A percentile compares a stretch with the other conserved stretches of the same genome.
Conservation (phyloP, 805 yeast species). For the Kregervanrija fluxuum region DNA sequence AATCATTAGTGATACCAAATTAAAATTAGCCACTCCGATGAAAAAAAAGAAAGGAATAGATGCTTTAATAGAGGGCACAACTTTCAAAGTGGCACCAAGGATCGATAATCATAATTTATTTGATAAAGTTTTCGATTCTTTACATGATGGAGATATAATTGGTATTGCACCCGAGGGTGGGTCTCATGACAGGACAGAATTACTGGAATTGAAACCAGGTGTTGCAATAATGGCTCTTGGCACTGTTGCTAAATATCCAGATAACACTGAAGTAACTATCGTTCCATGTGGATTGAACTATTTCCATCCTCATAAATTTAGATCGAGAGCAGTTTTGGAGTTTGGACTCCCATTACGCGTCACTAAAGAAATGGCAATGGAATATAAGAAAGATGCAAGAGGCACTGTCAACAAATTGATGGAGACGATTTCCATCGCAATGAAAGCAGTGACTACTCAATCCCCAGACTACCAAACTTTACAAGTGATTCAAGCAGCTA, state of each 20-base stretch:
- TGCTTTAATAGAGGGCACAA: constrained; percentile 43
- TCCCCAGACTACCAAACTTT: constrained; percentile 84
- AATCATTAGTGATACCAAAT: constrained; percentile 62
- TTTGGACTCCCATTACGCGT: constrained; percentile 83
- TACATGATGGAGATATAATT: constrained; percentile 63
- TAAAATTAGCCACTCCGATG: constrained; percentile 64
- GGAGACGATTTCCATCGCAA: constrained; percentile 56
- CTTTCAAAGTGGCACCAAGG: constrained; percentile 65
- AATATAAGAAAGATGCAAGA: constrained; percentile 58
- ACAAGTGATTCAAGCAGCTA: constrained; percentile 86
- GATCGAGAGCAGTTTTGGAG: constrained; percentile 92
- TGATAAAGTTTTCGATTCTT: constrained; percentile 70
- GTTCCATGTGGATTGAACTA: constrained; percentile 97
- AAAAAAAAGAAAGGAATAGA: constrained; percentile 40
- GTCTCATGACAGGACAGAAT: constrained; percentile 90
- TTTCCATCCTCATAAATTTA: constrained; percentile 90
- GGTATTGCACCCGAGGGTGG: constrained; percentile 99
- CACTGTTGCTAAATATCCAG: constrained; percentile 63
- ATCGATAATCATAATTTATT: constrained; percentile 80
- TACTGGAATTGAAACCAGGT: constrained; percentile 92
- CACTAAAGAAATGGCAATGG: constrained; percentile 48
- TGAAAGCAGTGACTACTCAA: constrained; percentile 77
- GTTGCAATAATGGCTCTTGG: constrained; percentile 98
- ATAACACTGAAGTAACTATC: constrained; percentile 53
- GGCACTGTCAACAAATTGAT: constrained; percentile 65